Evolutionary conservation across 768 basidiomycete species (phyloP), one percentile per base, ranked within the genome.

Genomic region (Glaciozyma martinii): DNA sequence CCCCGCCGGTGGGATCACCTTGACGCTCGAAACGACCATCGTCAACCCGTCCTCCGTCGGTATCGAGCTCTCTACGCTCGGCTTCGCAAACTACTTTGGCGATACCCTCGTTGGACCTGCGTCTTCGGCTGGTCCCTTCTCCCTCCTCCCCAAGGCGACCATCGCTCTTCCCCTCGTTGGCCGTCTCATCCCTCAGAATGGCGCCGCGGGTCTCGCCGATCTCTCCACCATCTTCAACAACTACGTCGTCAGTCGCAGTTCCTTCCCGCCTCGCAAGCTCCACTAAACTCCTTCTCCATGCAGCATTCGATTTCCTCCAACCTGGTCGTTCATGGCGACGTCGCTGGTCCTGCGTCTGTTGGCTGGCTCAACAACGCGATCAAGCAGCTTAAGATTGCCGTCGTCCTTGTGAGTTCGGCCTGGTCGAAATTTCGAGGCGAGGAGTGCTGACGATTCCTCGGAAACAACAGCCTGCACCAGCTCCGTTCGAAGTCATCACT

Each of bases 41-140:
- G 76, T 79, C 3, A 88, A 87, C 84, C 87, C 87, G 43, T 85
- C 86, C 1, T 86, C 87, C 80, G 85, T 88, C 46, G 87, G 87
- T 32, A 82, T 88, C 16, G 77, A 82, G 64, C 78, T 88, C 12
- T 80, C 79, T 66, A 80, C 81, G 5, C 80, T 88, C 60, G 80
- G 80, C 1, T 88, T 88, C 76, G 78, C 84, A 59, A 83, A 83
- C 23, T 84, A 78, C 71, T 79, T 81, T 43, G 79, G 79, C 30
- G 77, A 79, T 30, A 77, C 80, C 16, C 79, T 37, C 42, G 59
- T 88, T 61, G 87, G 85, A 4, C 81, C 84, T 5, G 84, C 84
- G 13, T 67, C 80, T 3, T 82, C 81, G 1, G 76, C 78, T 2
- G 78, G 79, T 16, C 66, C 78, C 4, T 80, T 88, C 57, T 82